Base-by-base conservation (phyloP, 768 basidiomycete genomes). In the Crucibulum laeve region DNA sequence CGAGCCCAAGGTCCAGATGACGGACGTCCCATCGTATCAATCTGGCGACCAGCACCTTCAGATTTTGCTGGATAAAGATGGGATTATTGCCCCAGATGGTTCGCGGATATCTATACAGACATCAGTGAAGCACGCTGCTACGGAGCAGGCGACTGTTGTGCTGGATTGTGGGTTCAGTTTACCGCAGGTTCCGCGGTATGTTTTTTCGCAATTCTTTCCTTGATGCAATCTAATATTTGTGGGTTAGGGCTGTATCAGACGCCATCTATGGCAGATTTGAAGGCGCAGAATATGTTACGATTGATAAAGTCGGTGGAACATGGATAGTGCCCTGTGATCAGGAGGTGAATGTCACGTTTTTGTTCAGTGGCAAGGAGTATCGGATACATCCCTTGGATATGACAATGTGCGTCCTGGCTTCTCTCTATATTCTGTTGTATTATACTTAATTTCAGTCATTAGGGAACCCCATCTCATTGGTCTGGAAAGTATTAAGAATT, bases 131-230 rank as follows among this genome's bases (percentile, higher is more conserved):
- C 61, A 69, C 23, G 64, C 67, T 1, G 58, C 62, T 21, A 60
- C 60, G 7, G 62, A 63, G 13, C 79, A 79, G 49, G 63, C 77
- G 5, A 82, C 81, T 1, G 76, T 75, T 3, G 67, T 88, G 3
- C 63, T 87, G 23, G 87, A 89, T 55, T 80, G 82, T 3, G 86
- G 87, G 0, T 87, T 83, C 57, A 72, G 82, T 0, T 64, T 86
- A 2, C 74, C 82, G 10, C 84, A 86, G 55, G 69, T 85, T 28
- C 69, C 80, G 40, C 50, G 64, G 77, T 77, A 56, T 36, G 66
- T 56, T 2, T 15, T 36, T 38, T 15, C 22, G 51, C 26, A 38
- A 30, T 23, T 19, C 30, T 53, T 38, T 11, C 8, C 41, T 38
- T 46, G 47, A 30, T 45, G 37, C 22, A 54, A 52, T 49, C 45